Base-by-base conservation (phyloP, 192 early-diverging fungal species). In the Gonapodya sp. region DNA sequence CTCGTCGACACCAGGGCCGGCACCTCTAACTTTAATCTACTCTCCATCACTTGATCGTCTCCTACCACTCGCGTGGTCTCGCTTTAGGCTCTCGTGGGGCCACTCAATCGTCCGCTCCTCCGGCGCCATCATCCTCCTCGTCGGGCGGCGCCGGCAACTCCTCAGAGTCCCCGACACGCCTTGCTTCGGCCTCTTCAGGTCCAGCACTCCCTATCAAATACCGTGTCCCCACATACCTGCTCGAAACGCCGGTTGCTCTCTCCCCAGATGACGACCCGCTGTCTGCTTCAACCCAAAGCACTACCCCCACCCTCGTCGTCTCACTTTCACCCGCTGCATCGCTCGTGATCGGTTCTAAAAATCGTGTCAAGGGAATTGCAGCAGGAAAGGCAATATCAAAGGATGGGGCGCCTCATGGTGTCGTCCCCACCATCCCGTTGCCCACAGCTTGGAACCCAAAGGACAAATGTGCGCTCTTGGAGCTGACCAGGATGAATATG, bases 401-500 rank as follows among this genome's bases (percentile, higher is more conserved):
- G 46, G 46, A 16, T 24, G 24, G 24, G 46, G 46, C 46, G 8
- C 8, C 46, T 64, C 46, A n/a, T n/a, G n/a, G n/a, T n/a, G n/a
- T n/a, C 24, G 75, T 77, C 2, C 30, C 75, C 8, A 14, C 75
- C 18, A 33, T 77, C 18, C 75, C 75, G 2, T 31, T 93, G 78
- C 92, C 92, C 16, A 84, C 89, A 1, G 83, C 82, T 36, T 93
- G 89, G 90, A 93, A 87, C 82, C 35, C 80, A 18, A 91, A 89
- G 64, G 91, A 92, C 83, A 93, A 91, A 81, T 82, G 85, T 34
- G 36, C 82, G 24, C 73, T 84, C 30, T 36, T 93, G 1, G 87
- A 91, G 73, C 46, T 93, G 36, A 79, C 83, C 31, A 34, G 79
- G 31, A 80, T 83, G 31, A 84, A 84, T 8, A 81, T 86, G 32